A percentile compares a stretch with the other conserved stretches of the same genome.
phyloP scores from a whole-genome alignment of 805 yeast genomes.

The Priceomyces medius region DNA sequence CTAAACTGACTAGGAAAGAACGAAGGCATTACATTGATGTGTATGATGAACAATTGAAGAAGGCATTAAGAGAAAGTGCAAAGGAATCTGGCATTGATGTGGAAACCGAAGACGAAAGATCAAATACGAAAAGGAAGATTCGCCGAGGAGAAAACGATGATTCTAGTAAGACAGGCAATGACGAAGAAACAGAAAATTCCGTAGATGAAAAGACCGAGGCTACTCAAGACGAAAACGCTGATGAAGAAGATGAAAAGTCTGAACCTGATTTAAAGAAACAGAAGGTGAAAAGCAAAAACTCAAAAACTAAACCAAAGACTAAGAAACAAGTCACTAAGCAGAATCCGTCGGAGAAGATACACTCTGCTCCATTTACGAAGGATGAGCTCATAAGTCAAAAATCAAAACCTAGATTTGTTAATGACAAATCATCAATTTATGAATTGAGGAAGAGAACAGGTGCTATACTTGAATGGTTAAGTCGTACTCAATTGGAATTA shows the following conservation, averaged over 20 bases:
- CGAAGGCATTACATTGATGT: slow-evolving; percentile 33
- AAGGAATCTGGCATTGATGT: slow-evolving; percentile 39
- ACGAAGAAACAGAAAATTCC: slow-evolving; percentile 7
- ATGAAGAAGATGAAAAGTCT: slow-evolving; percentile 11
- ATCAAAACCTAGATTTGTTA: slow-evolving; percentile 81
- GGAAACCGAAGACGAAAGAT: slow-evolving; percentile 8
- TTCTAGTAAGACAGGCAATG: slow-evolving; percentile 7
- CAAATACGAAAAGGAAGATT: slow-evolving; percentile 6
- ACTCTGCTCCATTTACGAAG: slow-evolving; percentile 20
- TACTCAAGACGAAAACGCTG: slow-evolving; percentile 7
- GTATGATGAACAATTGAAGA: slow-evolving; percentile 43
- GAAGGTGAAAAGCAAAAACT: slow-evolving; percentile 10
- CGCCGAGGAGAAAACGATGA: slow-evolving; percentile 15
- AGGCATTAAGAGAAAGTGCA: slow-evolving; percentile 58
- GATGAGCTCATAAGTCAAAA: slow-evolving; percentile 63
- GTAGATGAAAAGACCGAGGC: slow-evolving; percentile 9
- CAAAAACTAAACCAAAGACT: slow-evolving; percentile 9
- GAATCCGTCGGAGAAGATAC: slow-evolving; percentile 21
- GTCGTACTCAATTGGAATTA: slow-evolving; percentile 81
- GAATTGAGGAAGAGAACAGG: slow-evolving; percentile 88
- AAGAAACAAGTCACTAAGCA: slow-evolving; percentile 9
- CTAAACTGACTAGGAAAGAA: slow-evolving; percentile 27
- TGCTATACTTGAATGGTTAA: slow-evolving; percentile 88
- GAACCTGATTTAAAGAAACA: slow-evolving; percentile 12
- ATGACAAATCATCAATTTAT: slow-evolving; percentile 65